Percentiles rank a stretch among this genome's conserved stretches.
Evolutionary conservation across 371 early-diverging fungal species (phyloP).

Genomic region (Mucor ambiguus): DNA sequence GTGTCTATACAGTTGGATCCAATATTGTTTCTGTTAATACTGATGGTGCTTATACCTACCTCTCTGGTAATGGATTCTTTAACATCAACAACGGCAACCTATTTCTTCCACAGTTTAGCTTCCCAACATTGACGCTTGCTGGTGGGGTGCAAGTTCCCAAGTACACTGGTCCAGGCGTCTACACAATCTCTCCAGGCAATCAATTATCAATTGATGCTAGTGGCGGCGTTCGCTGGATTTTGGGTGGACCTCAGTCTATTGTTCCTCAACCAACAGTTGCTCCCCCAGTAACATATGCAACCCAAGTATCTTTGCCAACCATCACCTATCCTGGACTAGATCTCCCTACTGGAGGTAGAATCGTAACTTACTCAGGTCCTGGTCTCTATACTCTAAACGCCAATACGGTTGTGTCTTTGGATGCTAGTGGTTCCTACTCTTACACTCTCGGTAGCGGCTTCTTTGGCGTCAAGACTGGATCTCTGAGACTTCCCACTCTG

Average conservation of each 20-base stretch:
- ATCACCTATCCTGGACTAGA: neutral
- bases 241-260: neutral
- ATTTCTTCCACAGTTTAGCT: neutral
- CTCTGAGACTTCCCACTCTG: neutral
- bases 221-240: conserved; percentile 6
- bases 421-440: neutral
- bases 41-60: neutral
- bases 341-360: neutral
- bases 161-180: conserved; percentile 10
- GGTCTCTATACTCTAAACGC: conserved; percentile 4
- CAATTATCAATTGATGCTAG: neutral
- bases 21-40: neutral
- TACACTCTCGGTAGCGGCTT: neutral
- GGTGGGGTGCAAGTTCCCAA: neutral
- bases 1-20: conserved; percentile 8
- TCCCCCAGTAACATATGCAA: neutral
- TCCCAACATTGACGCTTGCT: conserved; percentile 1
- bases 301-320: neutral
- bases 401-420: conserved; percentile 1
- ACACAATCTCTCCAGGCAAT: conserved; percentile 8
- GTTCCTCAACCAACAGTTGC: neutral
- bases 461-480: neutral
- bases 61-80: neutral
- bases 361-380: conserved; percentile 2
- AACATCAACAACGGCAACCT: neutral